These are phyloP conservation scores for Tetrahymena thermophila DNA, from an alignment of 73 alveolate genomes.

Conservation along the genomic window DNA sequence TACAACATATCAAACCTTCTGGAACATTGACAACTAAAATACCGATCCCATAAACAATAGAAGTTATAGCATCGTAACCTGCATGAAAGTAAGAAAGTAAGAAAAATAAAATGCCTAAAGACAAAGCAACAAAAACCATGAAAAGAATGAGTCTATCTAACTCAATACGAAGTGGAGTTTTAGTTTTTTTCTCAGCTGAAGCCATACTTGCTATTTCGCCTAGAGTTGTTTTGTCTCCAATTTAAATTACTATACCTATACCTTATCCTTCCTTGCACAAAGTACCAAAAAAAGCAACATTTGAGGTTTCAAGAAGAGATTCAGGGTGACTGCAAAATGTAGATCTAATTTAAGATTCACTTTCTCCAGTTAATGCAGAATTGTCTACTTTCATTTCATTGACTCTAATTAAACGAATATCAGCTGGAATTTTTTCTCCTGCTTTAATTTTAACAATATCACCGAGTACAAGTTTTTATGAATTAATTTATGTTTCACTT, in stretches of 20 bases:
- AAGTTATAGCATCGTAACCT: not conserved
- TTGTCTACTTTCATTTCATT: conserved; percentile 82
- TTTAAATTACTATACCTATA: conserved; percentile 76
- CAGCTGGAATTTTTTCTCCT: conserved; percentile 91
- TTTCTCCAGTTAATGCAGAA: conserved; percentile 90
- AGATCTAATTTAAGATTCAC: conserved; percentile 64
- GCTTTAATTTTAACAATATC: conserved; percentile 73
- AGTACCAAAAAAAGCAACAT: conserved; percentile 86
- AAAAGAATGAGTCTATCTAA: conserved; percentile 74
- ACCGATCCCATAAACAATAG: conserved; percentile 14
- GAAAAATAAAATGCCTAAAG: conserved; percentile 73
- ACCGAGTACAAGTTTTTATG: conserved; percentile 70
- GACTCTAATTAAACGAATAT: conserved; percentile 60
- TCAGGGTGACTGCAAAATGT: conserved; percentile 62
- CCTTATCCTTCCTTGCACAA: conserved; percentile 83
- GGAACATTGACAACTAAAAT: conserved; percentile 48
- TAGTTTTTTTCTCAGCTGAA: conserved; percentile 61
- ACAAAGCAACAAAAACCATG: conserved; percentile 77
- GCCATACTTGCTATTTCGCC: conserved; percentile 89
- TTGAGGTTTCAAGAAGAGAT: conserved; percentile 76
- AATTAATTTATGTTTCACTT: conserved; percentile 44
- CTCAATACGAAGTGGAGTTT: conserved; percentile 79
- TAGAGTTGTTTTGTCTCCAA: conserved; percentile 85
- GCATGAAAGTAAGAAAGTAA: conserved; percentile 56
- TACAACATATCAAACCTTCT: conserved; percentile 50